Conservation (phyloP, 1,284 basidiomycete genomes). For the Fistulinella cinereoalba region DNA sequence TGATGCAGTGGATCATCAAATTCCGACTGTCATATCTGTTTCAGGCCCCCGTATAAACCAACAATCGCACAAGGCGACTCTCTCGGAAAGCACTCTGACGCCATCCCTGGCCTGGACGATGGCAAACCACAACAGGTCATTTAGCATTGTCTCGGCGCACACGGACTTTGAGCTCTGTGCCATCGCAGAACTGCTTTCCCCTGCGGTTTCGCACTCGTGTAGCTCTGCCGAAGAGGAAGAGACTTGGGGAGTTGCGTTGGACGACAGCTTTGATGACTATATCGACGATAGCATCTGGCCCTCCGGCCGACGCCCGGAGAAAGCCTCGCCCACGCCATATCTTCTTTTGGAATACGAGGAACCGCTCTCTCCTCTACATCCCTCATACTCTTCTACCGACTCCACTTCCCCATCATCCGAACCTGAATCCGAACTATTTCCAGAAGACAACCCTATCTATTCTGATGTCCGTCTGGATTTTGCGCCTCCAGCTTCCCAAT, state of each 20-base stretch:
- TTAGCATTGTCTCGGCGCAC: constrained; percentile 35
- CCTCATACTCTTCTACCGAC: constrained; percentile 16
- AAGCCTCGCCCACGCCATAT: constrained; percentile 10
- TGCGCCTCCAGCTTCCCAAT: constrained; percentile 21
- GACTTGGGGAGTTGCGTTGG: constrained; percentile 19
- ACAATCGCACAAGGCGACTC: constrained; percentile 22
- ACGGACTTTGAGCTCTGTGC: constrained; percentile 39
- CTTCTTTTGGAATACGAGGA: constrained; percentile 34
- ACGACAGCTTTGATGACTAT: constrained; percentile 30
- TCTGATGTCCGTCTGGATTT: constrained; percentile 17
- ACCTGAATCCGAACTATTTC: constrained; percentile 35
- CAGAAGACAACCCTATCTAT: constrained; percentile 31
- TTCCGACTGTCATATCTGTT: constrained; percentile 8
- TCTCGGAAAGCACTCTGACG: constrained; percentile 27
- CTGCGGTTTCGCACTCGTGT: constrained; percentile 24
- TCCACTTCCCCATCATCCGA: constrained; percentile 27
- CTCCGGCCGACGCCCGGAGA: constrained; percentile 5
- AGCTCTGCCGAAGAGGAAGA: constrained; percentile 33
- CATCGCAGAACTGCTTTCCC: constrained; percentile 39
- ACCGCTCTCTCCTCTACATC: constrained; percentile 27
- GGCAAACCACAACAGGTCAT: constrained; percentile 21
- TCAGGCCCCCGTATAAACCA: constrained; percentile 15
- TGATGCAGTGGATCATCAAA: constrained; percentile 18
- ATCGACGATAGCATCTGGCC: constrained; percentile 23
- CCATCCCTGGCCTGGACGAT: constrained; percentile 16